Conservation (phyloP, 2,329 filamentous ascomycete genomes). For the Chalaropsis thielavioides region DNA sequence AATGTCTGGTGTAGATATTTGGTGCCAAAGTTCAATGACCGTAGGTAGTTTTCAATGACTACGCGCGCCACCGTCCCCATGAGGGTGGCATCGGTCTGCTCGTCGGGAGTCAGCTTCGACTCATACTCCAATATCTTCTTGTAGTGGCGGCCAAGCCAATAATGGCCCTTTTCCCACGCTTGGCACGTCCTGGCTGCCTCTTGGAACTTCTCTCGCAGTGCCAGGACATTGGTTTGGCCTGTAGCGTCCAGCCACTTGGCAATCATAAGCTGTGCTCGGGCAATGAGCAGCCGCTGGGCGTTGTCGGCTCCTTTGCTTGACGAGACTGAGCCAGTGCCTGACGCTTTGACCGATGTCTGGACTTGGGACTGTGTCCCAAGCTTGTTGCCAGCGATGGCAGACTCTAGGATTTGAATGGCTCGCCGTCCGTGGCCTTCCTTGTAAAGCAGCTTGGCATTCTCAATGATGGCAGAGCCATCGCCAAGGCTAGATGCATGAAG, state of each 20-base stretch:
- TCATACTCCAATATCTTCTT: slow-evolving; percentile 90
- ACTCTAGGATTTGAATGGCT: slow-evolving; percentile 80
- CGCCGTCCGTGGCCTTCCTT: slow-evolving; percentile 86
- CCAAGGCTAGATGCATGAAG: slow-evolving; percentile 74
- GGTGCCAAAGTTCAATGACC: slow-evolving; percentile 73
- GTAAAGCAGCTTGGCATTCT: slow-evolving; percentile 87
- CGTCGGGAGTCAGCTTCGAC: slow-evolving; percentile 57
- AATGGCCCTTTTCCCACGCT: slow-evolving; percentile 92
- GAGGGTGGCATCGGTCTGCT: slow-evolving; percentile 62
- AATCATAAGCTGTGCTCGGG: slow-evolving; percentile 69
- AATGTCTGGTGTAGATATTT: slow-evolving; percentile 95
- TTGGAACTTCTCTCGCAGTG: slow-evolving; percentile 69
- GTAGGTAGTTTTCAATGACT: slow-evolving; percentile 84
- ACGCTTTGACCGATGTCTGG: background rate
- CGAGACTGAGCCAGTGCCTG: slow-evolving; percentile 9
- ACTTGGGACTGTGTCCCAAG: background rate
- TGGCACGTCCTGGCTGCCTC: slow-evolving; percentile 55
- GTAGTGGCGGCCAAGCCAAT: slow-evolving; percentile 93
- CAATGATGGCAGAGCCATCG: slow-evolving; percentile 78
- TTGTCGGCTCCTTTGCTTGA: slow-evolving; percentile 23
- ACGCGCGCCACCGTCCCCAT: slow-evolving; percentile 75
- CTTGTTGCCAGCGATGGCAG: slow-evolving; percentile 53
- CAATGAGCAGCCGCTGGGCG: slow-evolving; percentile 48
- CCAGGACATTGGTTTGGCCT: slow-evolving; percentile 77
- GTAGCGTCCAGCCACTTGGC: slow-evolving; percentile 94